These are phyloP conservation scores for Trametes coccinea DNA, from an alignment of 768 basidiomycete species.

Conservation along the genomic window DNA sequence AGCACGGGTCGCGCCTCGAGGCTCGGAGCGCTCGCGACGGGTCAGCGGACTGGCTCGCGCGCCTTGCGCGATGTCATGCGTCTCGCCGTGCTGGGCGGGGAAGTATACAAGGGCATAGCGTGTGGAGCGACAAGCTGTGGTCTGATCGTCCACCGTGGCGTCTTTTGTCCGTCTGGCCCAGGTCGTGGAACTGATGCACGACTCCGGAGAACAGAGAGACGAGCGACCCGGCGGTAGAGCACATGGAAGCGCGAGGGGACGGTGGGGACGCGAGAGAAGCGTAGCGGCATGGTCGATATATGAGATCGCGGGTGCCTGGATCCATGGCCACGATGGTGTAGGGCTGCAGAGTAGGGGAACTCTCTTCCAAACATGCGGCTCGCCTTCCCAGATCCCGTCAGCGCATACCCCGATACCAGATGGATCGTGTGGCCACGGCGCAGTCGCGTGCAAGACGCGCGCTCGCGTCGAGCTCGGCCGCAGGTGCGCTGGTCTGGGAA, in stretches of 20 bases:
- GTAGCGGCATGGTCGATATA: background rate
- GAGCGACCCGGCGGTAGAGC: background rate
- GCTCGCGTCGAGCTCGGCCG: background rate
- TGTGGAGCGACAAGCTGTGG: background rate
- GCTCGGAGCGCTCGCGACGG: constrained; percentile 14
- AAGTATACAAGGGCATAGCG: background rate
- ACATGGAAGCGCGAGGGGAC: background rate
- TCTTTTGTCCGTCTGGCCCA: background rate
- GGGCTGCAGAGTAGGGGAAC: background rate
- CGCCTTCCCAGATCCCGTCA: background rate
- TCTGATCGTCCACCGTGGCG: too few relatives aligned
- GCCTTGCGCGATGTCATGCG: background rate
- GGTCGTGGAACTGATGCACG: background rate
- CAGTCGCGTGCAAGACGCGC: background rate
- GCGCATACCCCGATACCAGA: background rate
- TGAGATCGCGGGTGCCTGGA: constrained; percentile 16
- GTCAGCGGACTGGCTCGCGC: constrained; percentile 13
- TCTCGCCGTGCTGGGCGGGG: background rate
- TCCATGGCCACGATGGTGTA: background rate
- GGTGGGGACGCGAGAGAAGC: background rate
- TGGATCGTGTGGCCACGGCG: background rate
- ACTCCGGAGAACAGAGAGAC: background rate
- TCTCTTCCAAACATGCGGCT: background rate
- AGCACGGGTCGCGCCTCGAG: constrained; percentile 14
- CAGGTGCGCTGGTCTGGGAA: background rate